Evolutionary conservation across 306 rosid species (phyloP), one percentile per base, ranked within the genome.

Genomic region (Cucumis cinereus): DNA sequence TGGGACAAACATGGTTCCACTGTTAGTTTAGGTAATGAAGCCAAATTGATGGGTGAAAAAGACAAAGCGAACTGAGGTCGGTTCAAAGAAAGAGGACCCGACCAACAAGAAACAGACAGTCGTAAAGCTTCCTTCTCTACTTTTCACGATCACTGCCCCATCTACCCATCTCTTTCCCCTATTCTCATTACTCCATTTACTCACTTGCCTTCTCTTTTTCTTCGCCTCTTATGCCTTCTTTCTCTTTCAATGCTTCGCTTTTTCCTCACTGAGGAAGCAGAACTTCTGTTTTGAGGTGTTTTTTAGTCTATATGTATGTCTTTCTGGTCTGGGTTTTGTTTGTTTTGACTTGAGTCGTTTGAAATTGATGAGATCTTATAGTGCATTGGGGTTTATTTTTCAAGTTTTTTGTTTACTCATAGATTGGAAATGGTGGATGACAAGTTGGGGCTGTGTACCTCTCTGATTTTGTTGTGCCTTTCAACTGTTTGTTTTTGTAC

Each of bases 391-490:
- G 33, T 60, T 85, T 68, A 61, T 38, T 35, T 1, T 77, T 77
- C 16, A 15, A 57, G 17, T 45, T 73, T 71, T 80, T 58, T 67
- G 40, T 50, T 43, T 67, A 45, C 35, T 77, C 7, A 15, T 50
- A 73, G 77, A 73, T 75, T 73, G 74, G 68, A 52, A 41, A 85
- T 87, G 90, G 88, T 75, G 82, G 70, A 58, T 72, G 28, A 9
- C 23, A 56, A 69, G 36, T 22, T 43, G 61, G 74, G 64, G 82
- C 28, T 90, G 3, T 79, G 77, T 30, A 36, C 69, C 73, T 81
- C 66, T 64, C 17, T 88, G 8, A n/a, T 72, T 74, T 40, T 66
- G 30, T 72, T 85, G 58, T 84, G 82, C 60, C 60, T 83, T 4
- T 47, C 85, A 9, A 62, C 67, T 68, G 67, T 77, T 82, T 79